phyloP scores from a whole-genome alignment of 306 rosid species.

The Dryas drummondii region DNA sequence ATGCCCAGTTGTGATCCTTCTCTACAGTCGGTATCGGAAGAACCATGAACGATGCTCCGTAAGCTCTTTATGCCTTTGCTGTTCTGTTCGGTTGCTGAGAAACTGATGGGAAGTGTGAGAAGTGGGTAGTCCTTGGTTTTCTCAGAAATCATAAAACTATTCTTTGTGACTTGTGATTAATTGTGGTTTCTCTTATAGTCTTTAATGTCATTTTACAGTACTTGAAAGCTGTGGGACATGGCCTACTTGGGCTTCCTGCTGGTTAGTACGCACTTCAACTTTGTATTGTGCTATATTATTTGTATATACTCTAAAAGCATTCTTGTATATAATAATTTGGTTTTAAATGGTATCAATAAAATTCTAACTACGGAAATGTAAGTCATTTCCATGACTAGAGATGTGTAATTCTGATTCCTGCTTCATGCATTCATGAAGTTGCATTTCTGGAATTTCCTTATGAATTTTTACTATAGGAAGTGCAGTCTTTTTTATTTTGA shows the following conservation, averaged over 20 bases:
- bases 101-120: background rate
- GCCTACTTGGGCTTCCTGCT: constrained; percentile 62
- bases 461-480: too few species aligned
- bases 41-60: constrained; percentile 41
- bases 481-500: background rate
- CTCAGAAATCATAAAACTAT: background rate
- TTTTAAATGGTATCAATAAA: background rate
- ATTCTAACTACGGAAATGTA: background rate
- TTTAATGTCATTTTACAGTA: constrained; percentile 42
- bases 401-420: background rate
- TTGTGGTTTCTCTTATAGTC: background rate
- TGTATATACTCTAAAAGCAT: background rate
- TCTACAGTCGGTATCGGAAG: constrained; percentile 45
- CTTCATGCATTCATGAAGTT: background rate
- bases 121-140: background rate
- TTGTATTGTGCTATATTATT: background rate
- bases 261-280: constrained; percentile 54
- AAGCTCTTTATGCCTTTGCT: background rate
- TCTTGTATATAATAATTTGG: background rate
- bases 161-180: background rate
- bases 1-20: constrained; percentile 45
- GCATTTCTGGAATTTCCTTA: background rate
- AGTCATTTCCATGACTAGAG: background rate
- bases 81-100: background rate
- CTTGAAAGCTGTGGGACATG: constrained; percentile 71